These are phyloP conservation scores for Eutypa lata DNA, from an alignment of 2,329 filamentous ascomycete species.

Conservation along the genomic window DNA sequence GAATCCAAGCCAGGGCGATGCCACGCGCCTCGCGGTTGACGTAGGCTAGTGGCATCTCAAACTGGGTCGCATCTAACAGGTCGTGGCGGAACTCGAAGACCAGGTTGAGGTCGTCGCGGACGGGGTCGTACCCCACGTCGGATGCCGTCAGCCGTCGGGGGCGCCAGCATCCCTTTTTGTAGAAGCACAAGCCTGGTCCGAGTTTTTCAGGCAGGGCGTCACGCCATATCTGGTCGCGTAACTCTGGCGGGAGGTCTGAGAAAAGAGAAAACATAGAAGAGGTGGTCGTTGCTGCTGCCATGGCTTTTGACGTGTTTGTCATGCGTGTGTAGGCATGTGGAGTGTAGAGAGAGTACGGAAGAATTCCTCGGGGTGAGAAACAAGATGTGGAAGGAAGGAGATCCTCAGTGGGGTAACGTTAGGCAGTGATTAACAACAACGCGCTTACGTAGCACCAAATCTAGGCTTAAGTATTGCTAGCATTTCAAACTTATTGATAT, in stretches of 20 bases:
- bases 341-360: too few species aligned
- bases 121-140: slow-evolving; percentile 7
- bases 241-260: slow-evolving; percentile 2
- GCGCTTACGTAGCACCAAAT: too few species aligned
- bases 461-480: too few species aligned
- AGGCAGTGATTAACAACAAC: too few species aligned
- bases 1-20: slow-evolving; percentile 13
- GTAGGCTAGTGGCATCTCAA: slow-evolving; percentile 15
- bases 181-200: slow-evolving; percentile 11
- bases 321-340: too few species aligned
- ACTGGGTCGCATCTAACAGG: slow-evolving; percentile 4
- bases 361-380: too few species aligned
- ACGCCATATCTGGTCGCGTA: slow-evolving; percentile 5
- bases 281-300: background rate
- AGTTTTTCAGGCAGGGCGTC: slow-evolving; percentile 2
- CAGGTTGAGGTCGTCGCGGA: slow-evolving; percentile 7
- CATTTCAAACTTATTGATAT: too few species aligned
- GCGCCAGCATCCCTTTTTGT: slow-evolving; percentile 13
- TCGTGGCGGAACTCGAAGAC: slow-evolving; percentile 13
- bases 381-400: too few species aligned
- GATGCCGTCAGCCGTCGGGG: slow-evolving; percentile 5
- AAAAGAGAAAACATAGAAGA: slow-evolving; percentile 5
- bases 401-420: too few species aligned
- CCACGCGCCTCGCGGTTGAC: slow-evolving; percentile 18
- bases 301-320: background rate